Evolutionary conservation across 495 filamentous ascomycete species (phyloP).

Genomic region (Talaromyces wortmannii): DNA sequence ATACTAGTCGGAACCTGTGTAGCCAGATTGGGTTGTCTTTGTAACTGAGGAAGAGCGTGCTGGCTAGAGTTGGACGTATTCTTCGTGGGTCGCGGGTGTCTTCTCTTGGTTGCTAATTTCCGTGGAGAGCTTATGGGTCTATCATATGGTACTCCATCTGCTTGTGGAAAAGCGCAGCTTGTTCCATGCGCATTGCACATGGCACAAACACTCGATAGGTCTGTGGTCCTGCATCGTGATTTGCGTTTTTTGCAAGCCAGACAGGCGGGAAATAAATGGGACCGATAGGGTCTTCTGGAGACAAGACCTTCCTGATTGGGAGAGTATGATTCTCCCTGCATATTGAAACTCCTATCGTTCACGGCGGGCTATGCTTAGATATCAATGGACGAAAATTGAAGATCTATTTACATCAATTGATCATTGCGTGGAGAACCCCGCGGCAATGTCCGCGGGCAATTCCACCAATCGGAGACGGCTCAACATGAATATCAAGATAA

Average conservation of each 20-base stretch:
- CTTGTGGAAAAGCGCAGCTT: conserved; percentile 14
- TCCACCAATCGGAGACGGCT: not conserved
- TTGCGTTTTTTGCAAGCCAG: conserved; percentile 19
- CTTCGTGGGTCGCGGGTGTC: not conserved
- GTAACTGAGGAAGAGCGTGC: not conserved
- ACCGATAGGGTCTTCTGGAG: conserved; percentile 15
- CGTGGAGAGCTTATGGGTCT: conserved; percentile 5
- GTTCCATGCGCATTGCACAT: conserved; percentile 22
- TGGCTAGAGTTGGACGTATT: not conserved
- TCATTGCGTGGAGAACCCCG: not conserved
- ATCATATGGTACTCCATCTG: conserved; percentile 1
- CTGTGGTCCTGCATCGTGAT: conserved; percentile 14
- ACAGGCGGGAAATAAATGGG: conserved; percentile 17
- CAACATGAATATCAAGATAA: not conserved
- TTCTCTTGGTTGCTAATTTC: conserved; percentile 3
- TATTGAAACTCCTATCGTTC: not conserved
- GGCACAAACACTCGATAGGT: conserved; percentile 7
- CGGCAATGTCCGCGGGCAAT: conserved; percentile 9
- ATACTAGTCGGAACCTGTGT: too few species aligned
- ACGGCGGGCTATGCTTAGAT: too few species aligned
- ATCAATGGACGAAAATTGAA: too few species aligned
- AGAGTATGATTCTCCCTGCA: not conserved
- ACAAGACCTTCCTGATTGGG: not conserved
- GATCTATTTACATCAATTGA: not conserved
- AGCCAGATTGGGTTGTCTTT: not conserved